A percentile compares a stretch with the other conserved stretches of the same genome.
phyloP scores from a whole-genome alignment of 1,139 yeast genomes.

The Lodderomyces oxycetoniae region DNA sequence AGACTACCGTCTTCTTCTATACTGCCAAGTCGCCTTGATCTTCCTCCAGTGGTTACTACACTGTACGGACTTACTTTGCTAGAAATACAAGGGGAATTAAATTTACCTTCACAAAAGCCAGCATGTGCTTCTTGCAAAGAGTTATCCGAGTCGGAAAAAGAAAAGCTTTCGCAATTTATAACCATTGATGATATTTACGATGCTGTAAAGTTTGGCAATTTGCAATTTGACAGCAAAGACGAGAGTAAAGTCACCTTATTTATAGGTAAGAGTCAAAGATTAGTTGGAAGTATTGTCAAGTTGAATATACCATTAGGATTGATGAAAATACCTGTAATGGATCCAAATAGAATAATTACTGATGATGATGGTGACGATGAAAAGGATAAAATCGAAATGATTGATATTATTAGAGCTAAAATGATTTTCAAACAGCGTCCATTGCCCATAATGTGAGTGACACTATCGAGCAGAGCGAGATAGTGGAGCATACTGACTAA shows the following conservation, averaged over 20 bases:
- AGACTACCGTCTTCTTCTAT: too few relatives aligned
- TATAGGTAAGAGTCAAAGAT: conserved; percentile 63
- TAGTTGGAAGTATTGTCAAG: conserved; percentile 53
- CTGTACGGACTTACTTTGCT: conserved; percentile 54
- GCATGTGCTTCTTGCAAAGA: conserved; percentile 14
- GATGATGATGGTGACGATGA: conserved; percentile 17
- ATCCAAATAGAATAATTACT: conserved; percentile 14
- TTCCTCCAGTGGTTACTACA: conserved; percentile 31
- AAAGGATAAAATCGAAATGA: conserved; percentile 34
- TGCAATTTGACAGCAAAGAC: conserved; percentile 46
- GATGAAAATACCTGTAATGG: conserved; percentile 35
- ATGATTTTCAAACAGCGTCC: conserved; percentile 63
- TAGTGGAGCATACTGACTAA: too few relatives aligned
- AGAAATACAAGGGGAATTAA: conserved; percentile 71
- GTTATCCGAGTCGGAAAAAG: conserved; percentile 15
- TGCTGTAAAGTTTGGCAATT: conserved; percentile 56
- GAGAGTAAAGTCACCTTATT: conserved; percentile 48
- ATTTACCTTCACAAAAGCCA: conserved; percentile 45
- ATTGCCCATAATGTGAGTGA: conserved; percentile 62
- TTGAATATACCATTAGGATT: conserved; percentile 61
- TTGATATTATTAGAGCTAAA: conserved; percentile 57
- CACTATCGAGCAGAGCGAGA: too few relatives aligned
- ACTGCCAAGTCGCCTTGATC: not conserved
- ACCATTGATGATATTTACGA: conserved; percentile 35
- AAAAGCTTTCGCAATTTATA: conserved; percentile 24